Percentiles rank a stretch among this genome's conserved stretches.
Evolutionary conservation across 768 basidiomycete species (phyloP).

Genomic region (Gymnopilus dilepis): DNA sequence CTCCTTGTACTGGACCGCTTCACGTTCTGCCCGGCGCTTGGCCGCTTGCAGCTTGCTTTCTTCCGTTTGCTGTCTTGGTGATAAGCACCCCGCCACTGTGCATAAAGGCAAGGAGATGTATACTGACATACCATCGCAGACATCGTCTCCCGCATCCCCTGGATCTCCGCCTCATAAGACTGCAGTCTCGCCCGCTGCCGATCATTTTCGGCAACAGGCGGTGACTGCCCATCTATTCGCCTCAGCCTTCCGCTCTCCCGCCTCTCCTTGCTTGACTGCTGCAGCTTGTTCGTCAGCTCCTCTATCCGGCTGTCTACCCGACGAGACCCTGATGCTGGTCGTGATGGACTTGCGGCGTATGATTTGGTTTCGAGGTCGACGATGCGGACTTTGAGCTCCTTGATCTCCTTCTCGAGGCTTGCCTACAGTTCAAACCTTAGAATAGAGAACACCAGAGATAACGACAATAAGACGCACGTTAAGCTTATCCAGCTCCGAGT

Average conservation of each 20-base stretch:
- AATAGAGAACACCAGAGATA: slow-evolving; percentile 5
- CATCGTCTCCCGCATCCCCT: slow-evolving; percentile 59
- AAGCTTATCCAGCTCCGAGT: slow-evolving; percentile 76
- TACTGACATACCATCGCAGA: slow-evolving; percentile 60
- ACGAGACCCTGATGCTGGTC: slow-evolving; percentile 57
- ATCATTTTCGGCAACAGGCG: slow-evolving; percentile 66
- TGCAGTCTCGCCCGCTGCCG: slow-evolving; percentile 66
- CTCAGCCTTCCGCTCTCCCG: slow-evolving; percentile 49
- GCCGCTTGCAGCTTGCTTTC: slow-evolving; percentile 70
- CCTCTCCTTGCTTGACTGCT: slow-evolving; percentile 55
- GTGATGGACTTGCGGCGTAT: slow-evolving; percentile 65
- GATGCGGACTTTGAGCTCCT: slow-evolving; percentile 82
- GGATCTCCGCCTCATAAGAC: slow-evolving; percentile 62
- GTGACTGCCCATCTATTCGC: slow-evolving; percentile 38
- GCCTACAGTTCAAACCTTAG: slow-evolving; percentile 51
- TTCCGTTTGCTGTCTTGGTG: slow-evolving; percentile 60
- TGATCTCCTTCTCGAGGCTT: slow-evolving; percentile 82
- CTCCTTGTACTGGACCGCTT: slow-evolving; percentile 76
- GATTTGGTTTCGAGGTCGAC: slow-evolving; percentile 78
- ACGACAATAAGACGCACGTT: slow-evolving; percentile 55
- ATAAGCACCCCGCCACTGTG: not conserved
- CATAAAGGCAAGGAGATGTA: not conserved
- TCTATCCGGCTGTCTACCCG: slow-evolving; percentile 75
- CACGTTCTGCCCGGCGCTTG: slow-evolving; percentile 78
- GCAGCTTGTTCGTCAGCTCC: slow-evolving; percentile 68